These are phyloP conservation scores for Arthromyces matolae DNA, from an alignment of 768 basidiomycete species.

Conservation along the genomic window DNA sequence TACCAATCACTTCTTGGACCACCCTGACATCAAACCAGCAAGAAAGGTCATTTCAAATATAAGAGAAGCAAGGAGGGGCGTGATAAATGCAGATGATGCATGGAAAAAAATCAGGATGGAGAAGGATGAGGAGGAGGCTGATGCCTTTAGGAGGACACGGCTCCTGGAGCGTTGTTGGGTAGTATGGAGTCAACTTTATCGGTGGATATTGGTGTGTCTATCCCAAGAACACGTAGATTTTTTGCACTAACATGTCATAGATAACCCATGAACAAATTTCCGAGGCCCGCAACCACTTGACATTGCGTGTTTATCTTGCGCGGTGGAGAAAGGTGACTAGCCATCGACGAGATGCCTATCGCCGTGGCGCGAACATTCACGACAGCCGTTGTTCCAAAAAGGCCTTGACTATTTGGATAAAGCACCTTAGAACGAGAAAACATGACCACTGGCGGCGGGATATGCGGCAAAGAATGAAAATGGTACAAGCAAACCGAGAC, in stretches of 20 bases:
- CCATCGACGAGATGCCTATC: conserved; percentile 34
- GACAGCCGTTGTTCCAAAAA: conserved; percentile 41
- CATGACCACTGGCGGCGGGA: conserved; percentile 61
- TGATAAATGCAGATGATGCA: conserved; percentile 67
- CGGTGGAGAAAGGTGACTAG: conserved; percentile 52
- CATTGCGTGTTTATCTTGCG: conserved; percentile 55
- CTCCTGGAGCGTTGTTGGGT: conserved; percentile 71
- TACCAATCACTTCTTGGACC: conserved; percentile 18
- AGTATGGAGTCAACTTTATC: conserved; percentile 66
- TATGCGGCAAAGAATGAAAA: conserved; percentile 70
- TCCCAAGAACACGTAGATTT: conserved; percentile 3
- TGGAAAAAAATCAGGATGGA: conserved; percentile 76
- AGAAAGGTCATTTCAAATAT: conserved; percentile 27
- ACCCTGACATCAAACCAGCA: conserved; percentile 17
- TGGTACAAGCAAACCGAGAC: conserved; percentile 54
- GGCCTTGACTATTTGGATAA: conserved; percentile 51
- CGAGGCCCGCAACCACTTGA: conserved; percentile 62
- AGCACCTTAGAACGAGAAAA: conserved; percentile 48
- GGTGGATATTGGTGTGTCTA: conserved; percentile 73
- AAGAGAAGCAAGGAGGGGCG: conserved; percentile 43
- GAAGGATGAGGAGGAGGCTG: conserved; percentile 69
- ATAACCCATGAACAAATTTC: conserved; percentile 67
- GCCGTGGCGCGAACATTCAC: conserved; percentile 41
- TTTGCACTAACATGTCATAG: conserved; percentile 38
- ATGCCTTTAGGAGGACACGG: conserved; percentile 58